phyloP scores from a whole-genome alignment of 139 green algal species.

The Chlamydomonas sphaeroides region DNA sequence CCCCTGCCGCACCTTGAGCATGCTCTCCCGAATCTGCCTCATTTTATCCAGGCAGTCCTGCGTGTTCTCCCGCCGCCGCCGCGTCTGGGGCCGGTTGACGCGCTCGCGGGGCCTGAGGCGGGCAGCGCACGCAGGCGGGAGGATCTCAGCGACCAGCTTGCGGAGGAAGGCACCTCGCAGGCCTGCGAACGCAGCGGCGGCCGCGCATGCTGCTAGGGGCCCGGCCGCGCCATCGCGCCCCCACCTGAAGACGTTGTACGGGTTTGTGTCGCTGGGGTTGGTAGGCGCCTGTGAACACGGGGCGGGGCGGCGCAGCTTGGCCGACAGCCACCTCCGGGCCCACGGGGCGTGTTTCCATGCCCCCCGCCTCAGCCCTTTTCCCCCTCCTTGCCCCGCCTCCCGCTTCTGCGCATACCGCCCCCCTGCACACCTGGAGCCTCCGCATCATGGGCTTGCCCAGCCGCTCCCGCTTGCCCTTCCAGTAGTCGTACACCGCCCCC shows the following conservation, averaged over 20 bases:
- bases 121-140: too few relatives aligned
- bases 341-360: too few relatives aligned
- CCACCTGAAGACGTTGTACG: conserved; percentile 95
- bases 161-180: too few relatives aligned
- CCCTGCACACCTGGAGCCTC: conserved; percentile 75
- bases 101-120: conserved; percentile 83
- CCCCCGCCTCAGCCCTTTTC: background rate
- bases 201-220: too few relatives aligned
- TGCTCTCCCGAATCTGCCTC: conserved; percentile 76
- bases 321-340: too few relatives aligned
- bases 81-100: conserved; percentile 89
- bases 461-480: conserved; percentile 83
- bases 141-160: too few relatives aligned
- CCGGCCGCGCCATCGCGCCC: too few relatives aligned
- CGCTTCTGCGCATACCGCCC: background rate
- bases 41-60: conserved; percentile 85
- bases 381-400: background rate
- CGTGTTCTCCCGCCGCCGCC: conserved; percentile 84
- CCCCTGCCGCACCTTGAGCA: conserved; percentile 51
- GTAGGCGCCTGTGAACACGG: conserved; percentile 55
- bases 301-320: too few relatives aligned
- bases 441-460: conserved; percentile 87
- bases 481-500: conserved; percentile 92
- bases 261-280: conserved; percentile 86
- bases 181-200: too few relatives aligned